phyloP scores from a whole-genome alignment of 2,329 filamentous ascomycete species.

The Hymenoscyphus fructigenus region DNA sequence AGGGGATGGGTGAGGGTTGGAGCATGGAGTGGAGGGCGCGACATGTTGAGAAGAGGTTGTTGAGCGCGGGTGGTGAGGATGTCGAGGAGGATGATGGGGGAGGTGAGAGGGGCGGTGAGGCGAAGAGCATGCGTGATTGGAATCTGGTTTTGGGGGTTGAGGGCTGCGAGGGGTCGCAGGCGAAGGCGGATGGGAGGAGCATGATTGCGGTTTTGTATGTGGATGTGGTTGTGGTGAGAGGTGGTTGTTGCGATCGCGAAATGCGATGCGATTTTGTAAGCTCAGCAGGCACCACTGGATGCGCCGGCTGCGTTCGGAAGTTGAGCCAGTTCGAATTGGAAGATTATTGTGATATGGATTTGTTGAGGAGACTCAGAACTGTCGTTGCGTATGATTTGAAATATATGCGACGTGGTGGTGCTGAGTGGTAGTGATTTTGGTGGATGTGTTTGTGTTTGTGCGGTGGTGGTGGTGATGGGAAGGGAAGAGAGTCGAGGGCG shows the following conservation, averaged over 20 bases:
- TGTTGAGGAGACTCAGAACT: constrained; percentile 8
- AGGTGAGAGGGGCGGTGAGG: constrained; percentile 55
- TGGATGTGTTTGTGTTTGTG: constrained; percentile 5
- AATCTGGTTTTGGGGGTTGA: constrained; percentile 43
- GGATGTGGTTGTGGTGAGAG: constrained; percentile 7
- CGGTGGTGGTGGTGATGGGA: constrained; percentile 13
- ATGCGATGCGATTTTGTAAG: constrained; percentile 6
- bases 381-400: constrained; percentile 12
- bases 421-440: constrained; percentile 11
- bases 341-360: not conserved
- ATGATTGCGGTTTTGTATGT: constrained; percentile 40
- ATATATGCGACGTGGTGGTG: constrained; percentile 20
- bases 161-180: constrained; percentile 50
- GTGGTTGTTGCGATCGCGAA: constrained; percentile 19
- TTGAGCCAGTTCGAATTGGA: constrained; percentile 4
- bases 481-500: constrained; percentile 10
- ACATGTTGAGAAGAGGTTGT: constrained; percentile 58
- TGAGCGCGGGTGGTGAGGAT: constrained; percentile 48
- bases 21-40: constrained; percentile 61
- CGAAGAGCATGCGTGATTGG: constrained; percentile 44
- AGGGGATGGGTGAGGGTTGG: constrained; percentile 40
- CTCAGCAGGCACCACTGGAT: constrained; percentile 14
- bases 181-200: constrained; percentile 58
- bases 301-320: constrained; percentile 28
- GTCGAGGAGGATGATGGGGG: constrained; percentile 47